Percentiles rank a stretch among this genome's conserved stretches.
phyloP scores from a whole-genome alignment of 2,329 filamentous ascomycete genomes.

The Fusarium siculi region DNA sequence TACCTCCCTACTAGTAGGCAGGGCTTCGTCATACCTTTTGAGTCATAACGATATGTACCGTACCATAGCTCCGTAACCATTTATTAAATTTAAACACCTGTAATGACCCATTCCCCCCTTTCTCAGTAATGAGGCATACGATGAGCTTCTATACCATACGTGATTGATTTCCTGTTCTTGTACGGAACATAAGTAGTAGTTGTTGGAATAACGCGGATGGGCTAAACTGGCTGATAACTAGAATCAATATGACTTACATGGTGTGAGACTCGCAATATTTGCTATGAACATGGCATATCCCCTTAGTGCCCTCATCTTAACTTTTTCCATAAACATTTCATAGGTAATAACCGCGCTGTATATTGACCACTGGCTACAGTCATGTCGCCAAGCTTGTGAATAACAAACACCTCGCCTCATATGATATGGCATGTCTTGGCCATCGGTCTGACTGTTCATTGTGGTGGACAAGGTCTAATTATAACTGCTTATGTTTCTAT shows the following conservation, averaged over 20 bases:
- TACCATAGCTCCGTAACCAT: not conserved
- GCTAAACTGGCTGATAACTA: not conserved
- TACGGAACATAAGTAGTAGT: not conserved
- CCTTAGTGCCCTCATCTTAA: not conserved
- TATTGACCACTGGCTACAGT: not conserved
- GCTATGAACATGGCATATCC: not conserved
- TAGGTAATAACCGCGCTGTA: not conserved
- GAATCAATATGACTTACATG: not conserved
- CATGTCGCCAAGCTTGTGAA: not conserved
- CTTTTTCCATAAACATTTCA: not conserved
- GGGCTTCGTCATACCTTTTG: constrained; percentile 33
- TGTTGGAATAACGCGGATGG: not conserved
- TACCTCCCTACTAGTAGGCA: not conserved
- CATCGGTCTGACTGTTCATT: not conserved
- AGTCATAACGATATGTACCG: constrained; percentile 30
- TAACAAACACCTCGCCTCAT: not conserved
- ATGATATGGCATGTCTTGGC: not conserved
- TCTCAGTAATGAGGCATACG: not conserved
- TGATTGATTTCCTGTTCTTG: not conserved
- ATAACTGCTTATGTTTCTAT: not conserved
- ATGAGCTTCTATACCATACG: not conserved
- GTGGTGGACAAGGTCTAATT: not conserved
- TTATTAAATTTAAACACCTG: not conserved
- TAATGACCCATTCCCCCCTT: not conserved
- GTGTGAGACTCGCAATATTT: not conserved